Evolutionary conservation across 352 stramenopile genomes (phyloP).

Genomic region (Phytophthora megakarya): DNA sequence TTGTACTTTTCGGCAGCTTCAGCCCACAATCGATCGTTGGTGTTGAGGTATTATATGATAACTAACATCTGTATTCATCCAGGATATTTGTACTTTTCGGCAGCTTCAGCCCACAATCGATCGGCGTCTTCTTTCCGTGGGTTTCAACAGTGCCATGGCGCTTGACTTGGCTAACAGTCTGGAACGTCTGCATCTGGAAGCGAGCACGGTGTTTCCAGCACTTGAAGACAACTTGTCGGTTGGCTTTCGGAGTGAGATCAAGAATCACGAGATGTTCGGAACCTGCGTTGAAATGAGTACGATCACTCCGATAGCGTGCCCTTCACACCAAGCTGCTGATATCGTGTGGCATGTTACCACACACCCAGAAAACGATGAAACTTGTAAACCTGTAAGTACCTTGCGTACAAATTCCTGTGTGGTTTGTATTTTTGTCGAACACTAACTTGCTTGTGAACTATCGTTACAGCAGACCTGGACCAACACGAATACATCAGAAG

Average conservation of each 20-base stretch:
- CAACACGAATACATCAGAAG: too few relatives aligned
- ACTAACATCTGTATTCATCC: too few relatives aligned
- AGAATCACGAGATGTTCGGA: background rate
- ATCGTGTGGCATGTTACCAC: background rate
- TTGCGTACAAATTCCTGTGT: too few relatives aligned
- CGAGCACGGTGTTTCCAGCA: background rate
- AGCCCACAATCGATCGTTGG: background rate
- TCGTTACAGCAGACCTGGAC: too few relatives aligned
- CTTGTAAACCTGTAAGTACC: too few relatives aligned
- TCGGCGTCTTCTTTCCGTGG: too few relatives aligned
- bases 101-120: background rate
- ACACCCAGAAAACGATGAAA: too few relatives aligned
- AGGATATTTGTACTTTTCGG: background rate
- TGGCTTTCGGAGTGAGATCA: background rate
- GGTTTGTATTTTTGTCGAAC: too few relatives aligned
- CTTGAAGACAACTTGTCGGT: constrained; percentile 2
- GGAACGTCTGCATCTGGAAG: background rate
- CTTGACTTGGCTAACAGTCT: background rate
- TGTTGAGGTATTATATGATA: too few relatives aligned
- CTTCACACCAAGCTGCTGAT: background rate
- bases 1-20: background rate
- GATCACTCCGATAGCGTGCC: background rate
- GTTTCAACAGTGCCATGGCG: too few relatives aligned
- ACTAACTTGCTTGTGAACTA: too few relatives aligned
- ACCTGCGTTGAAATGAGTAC: background rate